phyloP scores from a whole-genome alignment of 2,329 filamentous ascomycete genomes.

The Emmonsiellopsis sp. region DNA sequence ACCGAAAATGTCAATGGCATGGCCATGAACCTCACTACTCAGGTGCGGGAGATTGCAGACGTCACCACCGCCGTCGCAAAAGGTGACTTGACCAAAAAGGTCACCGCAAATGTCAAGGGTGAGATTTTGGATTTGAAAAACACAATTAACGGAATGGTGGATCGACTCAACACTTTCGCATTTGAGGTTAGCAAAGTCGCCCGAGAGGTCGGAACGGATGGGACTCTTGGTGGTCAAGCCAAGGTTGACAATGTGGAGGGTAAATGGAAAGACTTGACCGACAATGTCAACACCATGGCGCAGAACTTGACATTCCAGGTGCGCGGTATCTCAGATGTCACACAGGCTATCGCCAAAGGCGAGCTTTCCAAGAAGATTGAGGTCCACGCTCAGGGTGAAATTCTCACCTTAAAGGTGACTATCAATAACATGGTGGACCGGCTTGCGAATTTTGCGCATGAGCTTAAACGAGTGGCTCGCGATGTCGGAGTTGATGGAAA shows the following conservation, averaged over 20 bases:
- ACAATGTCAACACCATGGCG: conserved; percentile 61
- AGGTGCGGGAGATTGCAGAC: conserved; percentile 94
- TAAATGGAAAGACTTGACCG: conserved; percentile 58
- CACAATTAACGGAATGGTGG: conserved; percentile 66
- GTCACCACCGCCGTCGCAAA: conserved; percentile 93
- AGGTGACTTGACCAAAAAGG: conserved; percentile 92
- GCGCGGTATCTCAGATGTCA: conserved; percentile 85
- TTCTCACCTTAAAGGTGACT: conserved; percentile 85
- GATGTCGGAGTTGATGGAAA: conserved; percentile 97
- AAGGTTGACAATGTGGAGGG: conserved; percentile 57
- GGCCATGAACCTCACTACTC: conserved; percentile 95
- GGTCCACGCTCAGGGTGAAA: conserved; percentile 90
- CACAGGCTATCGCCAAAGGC: conserved; percentile 88
- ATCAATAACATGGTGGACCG: conserved; percentile 99
- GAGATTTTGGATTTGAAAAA: conserved; percentile 94
- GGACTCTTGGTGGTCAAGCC: conserved; percentile 55
- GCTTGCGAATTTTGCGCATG: conserved; percentile 89
- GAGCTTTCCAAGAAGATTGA: conserved; percentile 95
- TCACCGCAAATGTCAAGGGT: conserved; percentile 84
- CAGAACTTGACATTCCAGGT: conserved; percentile 60
- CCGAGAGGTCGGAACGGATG: conserved; percentile 56
- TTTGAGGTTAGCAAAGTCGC: conserved; percentile 59
- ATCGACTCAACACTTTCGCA: conserved; percentile 54
- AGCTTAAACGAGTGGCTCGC: conserved; percentile 89
- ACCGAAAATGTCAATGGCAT: conserved; percentile 96